phyloP scores from a whole-genome alignment of 257 asterid genomes.

The Nicotiana sylvestris region DNA sequence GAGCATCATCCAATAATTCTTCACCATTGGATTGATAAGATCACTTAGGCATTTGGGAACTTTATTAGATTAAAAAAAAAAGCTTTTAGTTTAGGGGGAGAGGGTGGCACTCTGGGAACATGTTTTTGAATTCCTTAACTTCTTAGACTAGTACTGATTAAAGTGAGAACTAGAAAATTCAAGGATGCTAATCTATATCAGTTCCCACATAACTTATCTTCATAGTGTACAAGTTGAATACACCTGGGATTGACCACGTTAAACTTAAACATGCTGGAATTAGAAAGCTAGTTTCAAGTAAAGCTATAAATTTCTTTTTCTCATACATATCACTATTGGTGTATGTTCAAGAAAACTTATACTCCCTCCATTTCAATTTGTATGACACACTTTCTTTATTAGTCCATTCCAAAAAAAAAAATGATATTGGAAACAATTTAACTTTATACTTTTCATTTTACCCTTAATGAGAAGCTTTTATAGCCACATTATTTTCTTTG shows the following conservation, averaged over 20 bases:
- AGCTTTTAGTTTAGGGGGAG: not conserved
- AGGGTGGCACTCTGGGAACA: not conserved
- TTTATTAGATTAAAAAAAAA: not conserved
- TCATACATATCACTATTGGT: not conserved
- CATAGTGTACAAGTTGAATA: not conserved
- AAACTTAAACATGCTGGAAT: not conserved
- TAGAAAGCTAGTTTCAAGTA: not conserved
- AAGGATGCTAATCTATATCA: not conserved
- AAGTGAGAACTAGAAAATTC: not conserved
- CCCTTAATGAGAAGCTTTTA: no score
- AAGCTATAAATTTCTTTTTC: not conserved
- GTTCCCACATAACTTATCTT: not conserved
- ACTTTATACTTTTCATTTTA: no score
- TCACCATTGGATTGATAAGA: not conserved
- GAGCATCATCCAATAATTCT: not conserved
- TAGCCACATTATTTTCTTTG: no score
- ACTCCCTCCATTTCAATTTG: no score
- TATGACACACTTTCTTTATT: no score
- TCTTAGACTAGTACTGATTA: not conserved
- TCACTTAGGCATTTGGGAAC: not conserved
- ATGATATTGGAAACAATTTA: no score
- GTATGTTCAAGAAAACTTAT: not conserved
- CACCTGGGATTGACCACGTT: not conserved
- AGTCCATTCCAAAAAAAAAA: no score
- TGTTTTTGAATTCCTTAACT: not conserved